Conservation (phyloP, 2,329 filamentous ascomycete genomes). For the Neopestalotiopsis sp. region DNA sequence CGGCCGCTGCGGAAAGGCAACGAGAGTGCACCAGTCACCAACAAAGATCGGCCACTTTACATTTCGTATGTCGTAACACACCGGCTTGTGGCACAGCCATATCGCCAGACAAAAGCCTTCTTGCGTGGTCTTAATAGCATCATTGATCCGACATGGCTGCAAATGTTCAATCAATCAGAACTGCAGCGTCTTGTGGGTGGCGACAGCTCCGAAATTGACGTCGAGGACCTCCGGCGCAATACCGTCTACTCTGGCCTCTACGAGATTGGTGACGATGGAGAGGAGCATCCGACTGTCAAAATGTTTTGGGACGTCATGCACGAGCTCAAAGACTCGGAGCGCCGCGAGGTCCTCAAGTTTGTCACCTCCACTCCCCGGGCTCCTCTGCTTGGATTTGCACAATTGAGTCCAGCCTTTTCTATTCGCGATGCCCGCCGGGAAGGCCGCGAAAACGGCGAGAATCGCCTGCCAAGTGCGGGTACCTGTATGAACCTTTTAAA, state of each 20-base stretch:
- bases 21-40: slow-evolving; percentile 79
- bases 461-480: slow-evolving; percentile 86
- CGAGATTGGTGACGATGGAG: slow-evolving; percentile 82
- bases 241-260: slow-evolving; percentile 91
- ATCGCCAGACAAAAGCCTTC: slow-evolving; percentile 84
- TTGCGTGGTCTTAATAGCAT: slow-evolving; percentile 84
- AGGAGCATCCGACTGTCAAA: slow-evolving; percentile 84
- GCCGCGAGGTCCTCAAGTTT: slow-evolving; percentile 89
- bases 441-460: slow-evolving; percentile 62
- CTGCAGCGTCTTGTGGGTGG: slow-evolving; percentile 93
- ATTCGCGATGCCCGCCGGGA: slow-evolving; percentile 69
- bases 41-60: slow-evolving; percentile 92
- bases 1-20: slow-evolving; percentile 80
- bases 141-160: slow-evolving; percentile 90
- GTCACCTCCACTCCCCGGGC: slow-evolving; percentile 93
- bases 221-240: slow-evolving; percentile 83
- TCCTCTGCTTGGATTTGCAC: slow-evolving; percentile 85
- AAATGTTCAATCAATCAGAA: slow-evolving; percentile 98
- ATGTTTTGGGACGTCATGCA: slow-evolving; percentile 93
- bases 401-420: slow-evolving; percentile 84
- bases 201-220: slow-evolving; percentile 82
- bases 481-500: slow-evolving; percentile 97
- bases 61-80: slow-evolving; percentile 91
- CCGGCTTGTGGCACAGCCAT: slow-evolving; percentile 80
- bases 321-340: slow-evolving; percentile 74